These are phyloP conservation scores for Pyrenophora graminea DNA, from an alignment of 2,329 filamentous ascomycete species.

Conservation along the genomic window DNA sequence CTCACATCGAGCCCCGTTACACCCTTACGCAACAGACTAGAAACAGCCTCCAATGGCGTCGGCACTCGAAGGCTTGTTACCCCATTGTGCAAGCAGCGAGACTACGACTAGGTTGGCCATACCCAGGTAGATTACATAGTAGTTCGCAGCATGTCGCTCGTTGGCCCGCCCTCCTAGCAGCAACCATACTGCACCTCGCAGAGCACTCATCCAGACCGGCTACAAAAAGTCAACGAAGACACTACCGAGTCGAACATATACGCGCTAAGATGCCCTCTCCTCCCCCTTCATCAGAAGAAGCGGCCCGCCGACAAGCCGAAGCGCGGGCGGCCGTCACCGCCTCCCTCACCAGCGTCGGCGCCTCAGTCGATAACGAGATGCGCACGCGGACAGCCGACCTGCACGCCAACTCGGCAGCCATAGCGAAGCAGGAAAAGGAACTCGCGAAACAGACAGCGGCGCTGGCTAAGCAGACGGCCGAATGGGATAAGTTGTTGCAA, in stretches of 20 bases:
- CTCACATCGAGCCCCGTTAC: constrained; percentile 29
- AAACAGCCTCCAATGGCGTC: constrained; percentile 11
- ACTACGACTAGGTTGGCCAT: neutral
- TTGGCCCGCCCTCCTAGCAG: neutral
- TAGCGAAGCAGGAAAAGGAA: constrained; percentile 70
- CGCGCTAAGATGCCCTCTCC: constrained; percentile 33
- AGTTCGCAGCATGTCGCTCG: neutral
- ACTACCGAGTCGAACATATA: neutral
- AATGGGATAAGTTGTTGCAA: constrained; percentile 66
- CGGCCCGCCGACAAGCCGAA: constrained; percentile 49
- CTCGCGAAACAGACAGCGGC: constrained; percentile 63
- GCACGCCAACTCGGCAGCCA: constrained; percentile 68
- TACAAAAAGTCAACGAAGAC: too few species aligned
- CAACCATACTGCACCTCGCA: neutral
- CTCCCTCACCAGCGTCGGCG: constrained; percentile 61
- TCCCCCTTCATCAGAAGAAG: constrained; percentile 25
- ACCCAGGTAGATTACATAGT: neutral
- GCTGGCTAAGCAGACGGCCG: constrained; percentile 67
- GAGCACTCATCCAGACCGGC: too few species aligned
- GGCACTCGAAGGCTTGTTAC: constrained; percentile 9
- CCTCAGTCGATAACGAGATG: constrained; percentile 70
- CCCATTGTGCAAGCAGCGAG: constrained; percentile 1
- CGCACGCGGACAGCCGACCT: constrained; percentile 69
- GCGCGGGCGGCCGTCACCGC: constrained; percentile 57
- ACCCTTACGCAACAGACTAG: constrained; percentile 24